Evolutionary conservation across 768 basidiomycete genomes (phyloP).

Genomic region (Russula compacta): DNA sequence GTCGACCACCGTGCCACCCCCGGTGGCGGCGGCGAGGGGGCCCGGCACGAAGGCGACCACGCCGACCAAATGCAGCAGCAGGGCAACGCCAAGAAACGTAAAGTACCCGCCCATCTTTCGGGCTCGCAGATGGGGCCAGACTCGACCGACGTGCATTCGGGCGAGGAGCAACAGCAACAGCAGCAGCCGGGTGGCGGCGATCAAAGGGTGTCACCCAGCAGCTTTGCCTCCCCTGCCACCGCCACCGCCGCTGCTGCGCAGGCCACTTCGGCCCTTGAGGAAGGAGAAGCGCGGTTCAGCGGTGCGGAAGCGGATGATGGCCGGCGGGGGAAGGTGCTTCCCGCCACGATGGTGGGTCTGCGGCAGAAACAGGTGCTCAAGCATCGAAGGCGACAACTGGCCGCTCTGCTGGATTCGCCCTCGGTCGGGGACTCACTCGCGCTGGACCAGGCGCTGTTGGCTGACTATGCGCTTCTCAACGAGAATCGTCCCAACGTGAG

Average conservation of each 20-base stretch:
- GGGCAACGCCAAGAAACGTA: constrained; percentile 82
- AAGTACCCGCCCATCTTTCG: constrained; percentile 61
- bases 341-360: constrained; percentile 57
- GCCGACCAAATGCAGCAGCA: constrained; percentile 64
- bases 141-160: constrained; percentile 31
- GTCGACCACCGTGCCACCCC: constrained; percentile 16
- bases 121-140: constrained; percentile 36
- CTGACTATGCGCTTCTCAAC: constrained; percentile 27
- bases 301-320: not conserved
- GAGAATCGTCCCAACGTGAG: not conserved
- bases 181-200: not conserved
- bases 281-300: not conserved
- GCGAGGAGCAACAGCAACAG: constrained; percentile 29
- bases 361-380: constrained; percentile 70
- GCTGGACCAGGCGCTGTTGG: constrained; percentile 68
- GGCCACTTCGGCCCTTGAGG: not conserved
- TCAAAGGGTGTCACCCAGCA: constrained; percentile 22
- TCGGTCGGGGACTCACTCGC: constrained; percentile 63
- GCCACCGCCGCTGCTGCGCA: not conserved
- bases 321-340: constrained; percentile 41
- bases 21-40: constrained; percentile 42
- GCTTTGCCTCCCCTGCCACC: constrained; percentile 8
- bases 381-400: constrained; percentile 60
- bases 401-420: constrained; percentile 56
- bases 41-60: constrained; percentile 35